These are phyloP conservation scores for Falciphora oryzae DNA, from an alignment of 2,329 filamentous ascomycete species.

Conservation along the genomic window DNA sequence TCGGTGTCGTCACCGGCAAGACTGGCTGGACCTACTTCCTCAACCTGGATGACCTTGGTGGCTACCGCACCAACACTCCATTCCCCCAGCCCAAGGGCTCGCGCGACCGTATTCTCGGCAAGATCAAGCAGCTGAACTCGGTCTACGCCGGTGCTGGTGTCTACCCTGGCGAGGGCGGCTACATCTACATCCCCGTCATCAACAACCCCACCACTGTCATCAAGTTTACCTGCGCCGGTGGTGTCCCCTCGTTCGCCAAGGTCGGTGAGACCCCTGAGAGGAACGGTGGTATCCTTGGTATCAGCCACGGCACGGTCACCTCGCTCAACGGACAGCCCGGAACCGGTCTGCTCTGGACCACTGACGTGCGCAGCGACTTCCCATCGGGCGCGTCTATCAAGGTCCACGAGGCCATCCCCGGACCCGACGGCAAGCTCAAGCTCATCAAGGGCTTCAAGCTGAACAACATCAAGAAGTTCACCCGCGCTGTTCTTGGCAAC, in stretches of 20 bases:
- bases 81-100: conserved; percentile 23
- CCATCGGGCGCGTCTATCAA: conserved; percentile 47
- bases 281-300: conserved; percentile 49
- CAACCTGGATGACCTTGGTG: conserved; percentile 42
- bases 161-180: conserved; percentile 40
- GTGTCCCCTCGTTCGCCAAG: conserved; percentile 47
- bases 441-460: conserved; percentile 46
- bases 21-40: conserved; percentile 44
- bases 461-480: conserved; percentile 49
- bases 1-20: conserved; percentile 44
- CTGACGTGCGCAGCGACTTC: conserved; percentile 39
- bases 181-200: conserved; percentile 46
- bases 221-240: conserved; percentile 48
- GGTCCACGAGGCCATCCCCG: conserved; percentile 80
- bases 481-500: conserved; percentile 51
- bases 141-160: conserved; percentile 43
- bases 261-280: conserved; percentile 42
- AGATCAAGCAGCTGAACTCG: conserved; percentile 40
- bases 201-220: conserved; percentile 50
- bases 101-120: conserved; percentile 34
- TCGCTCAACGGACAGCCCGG: conserved; percentile 47
- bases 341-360: conserved; percentile 51
- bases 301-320: conserved; percentile 51
- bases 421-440: conserved; percentile 35
- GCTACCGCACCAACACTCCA: conserved; percentile 37